phyloP scores from a whole-genome alignment of 1,139 yeast species.

The Taphrina betulina region DNA sequence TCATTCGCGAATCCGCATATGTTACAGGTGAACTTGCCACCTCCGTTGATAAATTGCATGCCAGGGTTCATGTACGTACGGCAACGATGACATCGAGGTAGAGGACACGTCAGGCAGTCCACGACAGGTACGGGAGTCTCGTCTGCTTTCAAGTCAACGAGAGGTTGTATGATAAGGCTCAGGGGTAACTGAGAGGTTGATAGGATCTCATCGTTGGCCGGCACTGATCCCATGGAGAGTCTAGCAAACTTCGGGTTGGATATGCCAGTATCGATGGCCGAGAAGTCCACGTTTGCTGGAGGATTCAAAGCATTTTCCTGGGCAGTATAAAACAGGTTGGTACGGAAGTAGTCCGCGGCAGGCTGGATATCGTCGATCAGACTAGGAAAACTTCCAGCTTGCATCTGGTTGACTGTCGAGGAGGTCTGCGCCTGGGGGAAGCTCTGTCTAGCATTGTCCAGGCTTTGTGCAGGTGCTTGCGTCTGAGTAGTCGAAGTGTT shows the following conservation, averaged over 20 bases:
- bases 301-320: slow-evolving; percentile 47
- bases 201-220: slow-evolving; percentile 69
- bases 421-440: not conserved
- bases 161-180: slow-evolving; percentile 78
- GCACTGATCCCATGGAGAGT: slow-evolving; percentile 79
- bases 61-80: slow-evolving; percentile 85
- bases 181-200: slow-evolving; percentile 74
- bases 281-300: slow-evolving; percentile 68
- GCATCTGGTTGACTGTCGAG: not conserved
- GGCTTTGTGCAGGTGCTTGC: too few species aligned
- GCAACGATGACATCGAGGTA: slow-evolving; percentile 83
- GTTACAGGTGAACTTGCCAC: slow-evolving; percentile 73
- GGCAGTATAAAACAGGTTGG: slow-evolving; percentile 15
- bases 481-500: not conserved
- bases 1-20: slow-evolving; percentile 77
- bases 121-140: slow-evolving; percentile 67
- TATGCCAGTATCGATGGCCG: slow-evolving; percentile 75
- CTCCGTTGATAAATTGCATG: slow-evolving; percentile 64
- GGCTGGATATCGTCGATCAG: slow-evolving; percentile 2
- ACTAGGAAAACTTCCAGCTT: slow-evolving; percentile 9
- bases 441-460: not conserved
- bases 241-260: slow-evolving; percentile 79
- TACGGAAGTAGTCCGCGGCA: slow-evolving; percentile 3
- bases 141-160: slow-evolving; percentile 56
- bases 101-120: slow-evolving; percentile 51